Evolutionary conservation across 805 yeast species (phyloP), one percentile per base, ranked within the genome.

Genomic region (Tetrapisispora nanseiensis): DNA sequence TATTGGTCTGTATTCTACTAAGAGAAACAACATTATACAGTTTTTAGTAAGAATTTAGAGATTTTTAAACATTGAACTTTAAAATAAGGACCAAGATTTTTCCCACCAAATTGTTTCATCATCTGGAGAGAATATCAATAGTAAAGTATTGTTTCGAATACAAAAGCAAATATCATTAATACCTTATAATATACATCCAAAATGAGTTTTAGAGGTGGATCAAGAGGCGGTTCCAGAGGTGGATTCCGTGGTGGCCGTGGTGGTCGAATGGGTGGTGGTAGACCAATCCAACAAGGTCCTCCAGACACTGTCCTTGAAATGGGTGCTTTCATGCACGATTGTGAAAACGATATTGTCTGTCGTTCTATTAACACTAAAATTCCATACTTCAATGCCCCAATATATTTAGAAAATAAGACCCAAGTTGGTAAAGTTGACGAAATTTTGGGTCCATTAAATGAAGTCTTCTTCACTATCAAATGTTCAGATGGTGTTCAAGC

Each of bases 311-410:
- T 92, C 22, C 72, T 84, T 55, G 97, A 89, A 68, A 84, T 92
- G 94, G 99, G 99, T 48, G 64, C 85, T 20, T 92, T 87, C 62
- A 54, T 86, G 62, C 95, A 89, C 62, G 74, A 92, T 12, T 87
- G 96, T 65, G 99, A 92, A 67, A 96, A 95, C 45, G 98, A 92
- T 61, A 84, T 92, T 61, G 95, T 92, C 44, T 92, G 97, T 71
- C 85, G 89, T 59, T 87, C 97, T 38, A 84, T 85, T 57, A 92
- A 92, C 65, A 79, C 86, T 44, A 90, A 90, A 71, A 74, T 92
- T 54, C 98, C 99, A 58, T 92, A 90, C 66, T 92, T 92, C 76
- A 92, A 92, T 69, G 99, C 99, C 22, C 98, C 98, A 62, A 89
- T 92, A 56, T 92, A 82, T 65, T 75, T 92, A 54, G 97, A 92